phyloP scores from a whole-genome alignment of 2,329 filamentous ascomycete genomes.

The Talaromyces funiculosus region DNA sequence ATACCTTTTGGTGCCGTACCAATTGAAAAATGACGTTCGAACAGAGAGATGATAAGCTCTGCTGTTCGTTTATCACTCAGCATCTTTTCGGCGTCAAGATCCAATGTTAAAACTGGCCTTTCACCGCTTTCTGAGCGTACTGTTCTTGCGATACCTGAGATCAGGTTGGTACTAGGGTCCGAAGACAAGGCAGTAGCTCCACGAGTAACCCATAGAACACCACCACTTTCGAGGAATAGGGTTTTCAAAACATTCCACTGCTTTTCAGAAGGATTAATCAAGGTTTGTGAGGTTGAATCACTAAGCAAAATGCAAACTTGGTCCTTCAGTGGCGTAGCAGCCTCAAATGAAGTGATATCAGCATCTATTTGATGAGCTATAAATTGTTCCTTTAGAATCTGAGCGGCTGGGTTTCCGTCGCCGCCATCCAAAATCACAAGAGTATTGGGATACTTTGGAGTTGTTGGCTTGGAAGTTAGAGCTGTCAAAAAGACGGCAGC shows the following conservation, averaged over 20 bases:
- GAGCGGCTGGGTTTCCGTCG: background rate
- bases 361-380: background rate
- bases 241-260: background rate
- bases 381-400: background rate
- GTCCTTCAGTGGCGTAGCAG: background rate
- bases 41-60: conserved; percentile 1
- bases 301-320: background rate
- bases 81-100: conserved; percentile 16
- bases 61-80: background rate
- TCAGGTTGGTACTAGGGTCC: conserved; percentile 18
- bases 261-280: background rate
- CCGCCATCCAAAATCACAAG: background rate
- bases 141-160: conserved; percentile 22
- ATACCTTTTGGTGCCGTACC: conserved; percentile 9
- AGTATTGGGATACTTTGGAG: background rate
- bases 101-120: conserved; percentile 21
- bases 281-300: background rate
- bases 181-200: conserved; percentile 15
- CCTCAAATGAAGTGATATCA: background rate
- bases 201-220: conserved; percentile 20
- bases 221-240: background rate
- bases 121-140: conserved; percentile 24
- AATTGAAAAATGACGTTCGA: conserved; percentile 7
- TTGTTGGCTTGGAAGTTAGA: background rate
- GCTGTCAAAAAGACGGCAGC: background rate